Evolutionary conservation across 108 stramenopile species (phyloP), one percentile per base, ranked within the genome.

Genomic region (Stephanodiscus minutulus): DNA sequence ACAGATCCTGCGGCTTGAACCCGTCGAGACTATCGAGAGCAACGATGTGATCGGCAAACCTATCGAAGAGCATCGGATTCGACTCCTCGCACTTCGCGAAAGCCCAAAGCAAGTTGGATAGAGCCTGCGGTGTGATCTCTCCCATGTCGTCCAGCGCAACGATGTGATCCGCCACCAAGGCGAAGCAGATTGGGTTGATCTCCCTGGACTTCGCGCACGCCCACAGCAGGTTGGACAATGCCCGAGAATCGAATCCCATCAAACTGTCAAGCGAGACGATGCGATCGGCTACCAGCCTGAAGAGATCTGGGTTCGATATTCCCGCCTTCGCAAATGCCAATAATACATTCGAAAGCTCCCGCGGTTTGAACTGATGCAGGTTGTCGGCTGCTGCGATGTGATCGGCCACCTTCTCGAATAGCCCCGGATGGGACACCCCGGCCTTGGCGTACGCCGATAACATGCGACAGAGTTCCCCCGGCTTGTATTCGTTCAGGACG

Each of bases 331-430:
- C 29, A 36, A 48, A 66, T 36, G 73, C 55, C 31, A 49, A 44
- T 13, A 57, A 28, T 5, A 59, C 66, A 17, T 59, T 67, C 25
- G 66, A 46, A 18, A 68, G 1, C 28, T 68, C 50, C 27, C 62
- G 67, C 10, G 67, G 53, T 13, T 13, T 62, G 47, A 76, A 74
- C 11, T 44, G 58, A 3, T 0, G 10, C n/a, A 29, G 56, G 18
- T 28, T 25, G 52, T 53, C 25, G 5, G 25, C 2, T 31, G 18
- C 17, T 5, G 43, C 25, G 10, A 64, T 21, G 27, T 76, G 22
- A 5, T 46, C 44, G 4, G 66, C 74, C 61, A 68, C 68, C 35
- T 29, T 54, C 18, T 62, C 53, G 61, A 72, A 72, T 31, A 72
- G 61, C 6, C 31, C 33, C 27, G 60, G 70, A 31, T 72, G 43